Evolutionary conservation across 2,329 filamentous ascomycete species (phyloP).

Genomic region (Colletotrichum filicis): DNA sequence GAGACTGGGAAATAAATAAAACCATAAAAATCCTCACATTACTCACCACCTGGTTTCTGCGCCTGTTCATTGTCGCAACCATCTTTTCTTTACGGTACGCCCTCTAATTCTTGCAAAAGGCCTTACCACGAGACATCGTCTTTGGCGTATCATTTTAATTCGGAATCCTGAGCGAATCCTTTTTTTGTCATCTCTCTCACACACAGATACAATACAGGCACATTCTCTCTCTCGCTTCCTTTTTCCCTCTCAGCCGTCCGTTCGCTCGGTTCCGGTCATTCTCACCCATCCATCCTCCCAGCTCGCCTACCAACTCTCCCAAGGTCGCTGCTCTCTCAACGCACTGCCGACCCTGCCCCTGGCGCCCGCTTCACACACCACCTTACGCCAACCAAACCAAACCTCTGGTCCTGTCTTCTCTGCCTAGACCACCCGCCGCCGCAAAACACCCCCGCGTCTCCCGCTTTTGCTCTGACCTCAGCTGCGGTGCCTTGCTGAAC

Average conservation of each 20-base stretch:
- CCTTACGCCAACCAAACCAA: conserved; percentile 13
- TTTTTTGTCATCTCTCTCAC: background rate
- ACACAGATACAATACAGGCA: too few relatives aligned
- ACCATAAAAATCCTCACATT: background rate
- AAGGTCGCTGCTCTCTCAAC: conserved; percentile 1
- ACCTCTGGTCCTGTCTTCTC: conserved; percentile 8
- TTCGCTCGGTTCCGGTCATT: conserved; percentile 32
- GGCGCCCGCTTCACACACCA: conserved; percentile 16
- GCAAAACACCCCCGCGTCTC: conserved; percentile 24
- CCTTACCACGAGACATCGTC: background rate
- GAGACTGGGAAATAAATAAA: conserved; percentile 2
- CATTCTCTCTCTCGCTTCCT: background rate
- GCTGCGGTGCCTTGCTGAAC: conserved; percentile 27
- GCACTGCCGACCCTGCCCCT: conserved; percentile 32
- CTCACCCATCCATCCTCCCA: conserved; percentile 32
- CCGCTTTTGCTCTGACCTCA: conserved; percentile 14
- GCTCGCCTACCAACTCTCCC: conserved; percentile 6
- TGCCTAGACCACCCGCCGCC: conserved; percentile 20
- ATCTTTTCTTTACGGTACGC: conserved; percentile 23
- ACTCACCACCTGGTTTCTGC: conserved; percentile 2
- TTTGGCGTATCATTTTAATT: conserved; percentile 27
- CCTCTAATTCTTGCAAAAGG: conserved; percentile 8
- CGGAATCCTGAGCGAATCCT: conserved; percentile 12
- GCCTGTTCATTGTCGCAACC: conserved; percentile 25
- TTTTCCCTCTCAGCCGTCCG: background rate